Base-by-base conservation (phyloP, 2,329 filamentous ascomycete species). In the Cladosporium halotolerans region DNA sequence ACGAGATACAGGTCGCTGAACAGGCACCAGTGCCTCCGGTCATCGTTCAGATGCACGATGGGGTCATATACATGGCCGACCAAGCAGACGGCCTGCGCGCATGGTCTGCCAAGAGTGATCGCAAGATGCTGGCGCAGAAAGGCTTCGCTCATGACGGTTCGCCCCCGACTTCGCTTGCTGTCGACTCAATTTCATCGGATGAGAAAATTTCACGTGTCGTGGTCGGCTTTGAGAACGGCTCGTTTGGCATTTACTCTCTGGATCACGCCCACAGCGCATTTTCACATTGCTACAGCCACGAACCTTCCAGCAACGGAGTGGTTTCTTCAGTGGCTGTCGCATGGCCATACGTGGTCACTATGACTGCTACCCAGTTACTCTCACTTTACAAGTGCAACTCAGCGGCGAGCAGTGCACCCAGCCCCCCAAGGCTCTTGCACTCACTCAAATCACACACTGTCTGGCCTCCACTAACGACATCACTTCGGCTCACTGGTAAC, bases 391-490 rank as follows among this genome's bases (percentile, higher is more conserved):
- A 79, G 0, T 85, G 91, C 40, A 31, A 42, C 11, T n/a, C 33
- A 10, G 13, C 40, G 18, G 76, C 3, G 57, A 67, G 6, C 60
- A 57, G 43, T 55, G 52, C 11, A 55, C 39, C 28, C 14, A n/a
- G 18, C 3, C 18, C 23, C 32, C 83, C 84, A 1, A 75, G 76
- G 54, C 76, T 93, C 31, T 73, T 96, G 31, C 85, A 87, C 7
- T 92, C 88, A 0, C 78, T 96, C 16, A 84, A 83, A 65, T 95
- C 91, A 9, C 84, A 89, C 63, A 91, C 85, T 3, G 86, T 87
- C 1, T 82, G 85, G 64, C 80, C 86, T 2, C 91, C 91, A 1
- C 74, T 95, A 9, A 88, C 89, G 0, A 72, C 96, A n/a, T 92
- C 89, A 0, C 80, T 97, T 36, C 82, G 90, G n/a, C 79, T 77